Evolutionary conservation across 441 rosid genomes (phyloP), one percentile per base, ranked within the genome.

Genomic region (Populus trichocarpa): DNA sequence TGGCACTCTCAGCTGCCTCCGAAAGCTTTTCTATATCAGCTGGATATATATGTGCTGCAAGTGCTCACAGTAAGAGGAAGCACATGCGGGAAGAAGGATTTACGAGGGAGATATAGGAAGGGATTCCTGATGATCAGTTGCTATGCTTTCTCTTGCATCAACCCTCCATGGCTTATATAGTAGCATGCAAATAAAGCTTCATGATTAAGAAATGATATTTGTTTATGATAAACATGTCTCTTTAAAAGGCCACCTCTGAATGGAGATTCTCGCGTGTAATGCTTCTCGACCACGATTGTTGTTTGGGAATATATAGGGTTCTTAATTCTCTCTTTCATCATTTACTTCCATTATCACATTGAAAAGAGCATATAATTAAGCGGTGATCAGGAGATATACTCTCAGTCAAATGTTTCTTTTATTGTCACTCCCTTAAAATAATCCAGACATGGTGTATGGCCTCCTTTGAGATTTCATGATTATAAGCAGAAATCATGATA

Each of bases 231-330:
- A 2, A 22, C 14, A n/a, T 3, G 30, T 71, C 35, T 78, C 75
- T 75, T 46, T 68, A 76, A 77, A 76, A 61, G 71, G 76, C 76
- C 69, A 77, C 82, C 75, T 75, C 50, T 72, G 83, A 77, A 79
- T 79, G 68, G 46, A 77, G 74, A 74, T 76, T 71, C 78, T 79
- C 75, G 66, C 73, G 80, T 81, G 78, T 59, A 11, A 73, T n/a
- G 81, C 80, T 50, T n/a, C n/a, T n/a, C n/a, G n/a, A n/a, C 88
- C 88, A 82, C 72, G 77, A 77, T 83, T 86, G 22, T 68, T 84
- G 80, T 53, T 46, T 72, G 77, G 46, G 88, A 86, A n/a, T n/a
- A n/a, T n/a, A 88, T 87, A 35, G 20, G 88, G 82, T 87, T 28
- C 30, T n/a, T n/a, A n/a, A n/a, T 3, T 28, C 30, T 87, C 90